Base-by-base conservation (phyloP, 257 asterid species). In the Nicotiana tomentosiformis region DNA sequence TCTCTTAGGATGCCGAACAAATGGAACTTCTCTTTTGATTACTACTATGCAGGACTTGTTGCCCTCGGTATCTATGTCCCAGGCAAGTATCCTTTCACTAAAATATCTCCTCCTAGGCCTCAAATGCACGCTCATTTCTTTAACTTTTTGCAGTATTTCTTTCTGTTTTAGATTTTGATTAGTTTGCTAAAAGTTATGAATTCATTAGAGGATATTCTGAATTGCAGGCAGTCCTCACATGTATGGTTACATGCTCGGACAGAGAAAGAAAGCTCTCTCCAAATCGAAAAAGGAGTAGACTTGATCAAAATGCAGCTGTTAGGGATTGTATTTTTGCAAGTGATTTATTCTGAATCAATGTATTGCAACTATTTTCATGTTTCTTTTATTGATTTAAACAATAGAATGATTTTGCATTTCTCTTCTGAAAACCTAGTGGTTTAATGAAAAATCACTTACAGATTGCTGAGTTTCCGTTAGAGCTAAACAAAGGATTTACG, bases 221-320 rank as follows among this genome's bases (percentile, higher is more conserved):
- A 6, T 29, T 80, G 83, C 90, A 88, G 90, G 97, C 7, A 88
- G 88, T 81, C 99, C 98, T 68, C 97, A 92, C 89, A 83, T 96
- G 89, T 96, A 89, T 20, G 89, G 91, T 5, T 93, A 96, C 67
- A 96, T 96, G 98, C 87, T 94, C 77, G 93, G 94, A 30, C 98
- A 96, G 89, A 94, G 99, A 93, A 93, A 91, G 83, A 93, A 87
- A 76, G 97, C 97, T 18, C 96, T 94, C 37, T 80, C 98, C 58
- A 95, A 90, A 86, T 77, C 92, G 20, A 96, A 96, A 81, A 68
- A 88, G 30, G 96, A 89, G 43, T 96, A 88, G 83, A 84, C 26
- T 74, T 37, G 7, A 74, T 74, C 1, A 5, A 49, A 1, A 74
- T 49, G 26, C 26, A 74, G 80, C 46, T 49, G 23, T 14, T 72